phyloP scores from a whole-genome alignment of 2,329 filamentous ascomycete genomes.

The Cordyceps javanica region DNA sequence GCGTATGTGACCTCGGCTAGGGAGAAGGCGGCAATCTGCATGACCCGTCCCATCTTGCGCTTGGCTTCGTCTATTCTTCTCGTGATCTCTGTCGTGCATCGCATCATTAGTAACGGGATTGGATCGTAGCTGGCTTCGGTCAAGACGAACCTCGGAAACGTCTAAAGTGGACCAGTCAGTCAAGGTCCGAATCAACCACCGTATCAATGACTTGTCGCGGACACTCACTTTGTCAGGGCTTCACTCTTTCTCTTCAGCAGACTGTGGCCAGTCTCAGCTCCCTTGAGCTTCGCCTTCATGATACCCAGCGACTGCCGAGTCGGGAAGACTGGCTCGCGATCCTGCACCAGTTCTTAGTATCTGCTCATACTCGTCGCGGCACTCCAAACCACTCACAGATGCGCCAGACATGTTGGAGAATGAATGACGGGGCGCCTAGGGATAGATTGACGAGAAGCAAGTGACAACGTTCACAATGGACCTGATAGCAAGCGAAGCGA shows the following conservation, averaged over 20 bases:
- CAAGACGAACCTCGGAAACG: slow-evolving; percentile 70
- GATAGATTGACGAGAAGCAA: slow-evolving; percentile 5
- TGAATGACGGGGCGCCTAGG: slow-evolving; percentile 2
- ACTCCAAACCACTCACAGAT: slow-evolving; percentile 25
- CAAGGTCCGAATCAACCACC: neutral
- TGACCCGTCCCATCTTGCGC: slow-evolving; percentile 97
- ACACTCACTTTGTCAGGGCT: slow-evolving; percentile 82
- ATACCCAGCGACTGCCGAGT: slow-evolving; percentile 93
- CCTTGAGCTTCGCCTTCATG: slow-evolving; percentile 98
- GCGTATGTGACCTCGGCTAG: slow-evolving; percentile 96
- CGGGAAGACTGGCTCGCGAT: slow-evolving; percentile 93
- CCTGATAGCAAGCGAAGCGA: neutral
- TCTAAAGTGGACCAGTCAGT: slow-evolving; percentile 37
- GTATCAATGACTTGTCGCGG: neutral
- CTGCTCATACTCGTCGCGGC: too few relatives aligned
- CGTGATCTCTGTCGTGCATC: slow-evolving; percentile 67
- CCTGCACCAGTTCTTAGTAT: slow-evolving; percentile 43
- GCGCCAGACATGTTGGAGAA: slow-evolving; percentile 32
- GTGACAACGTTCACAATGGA: neutral
- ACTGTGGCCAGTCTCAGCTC: slow-evolving; percentile 84
- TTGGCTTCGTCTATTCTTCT: slow-evolving; percentile 97
- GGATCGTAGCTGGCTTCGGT: neutral
- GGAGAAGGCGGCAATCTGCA: slow-evolving; percentile 98
- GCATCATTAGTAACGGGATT: slow-evolving; percentile 10
- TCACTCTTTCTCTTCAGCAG: slow-evolving; percentile 97